phyloP scores from a whole-genome alignment of 805 yeast genomes.

The Millerozyma miso region DNA sequence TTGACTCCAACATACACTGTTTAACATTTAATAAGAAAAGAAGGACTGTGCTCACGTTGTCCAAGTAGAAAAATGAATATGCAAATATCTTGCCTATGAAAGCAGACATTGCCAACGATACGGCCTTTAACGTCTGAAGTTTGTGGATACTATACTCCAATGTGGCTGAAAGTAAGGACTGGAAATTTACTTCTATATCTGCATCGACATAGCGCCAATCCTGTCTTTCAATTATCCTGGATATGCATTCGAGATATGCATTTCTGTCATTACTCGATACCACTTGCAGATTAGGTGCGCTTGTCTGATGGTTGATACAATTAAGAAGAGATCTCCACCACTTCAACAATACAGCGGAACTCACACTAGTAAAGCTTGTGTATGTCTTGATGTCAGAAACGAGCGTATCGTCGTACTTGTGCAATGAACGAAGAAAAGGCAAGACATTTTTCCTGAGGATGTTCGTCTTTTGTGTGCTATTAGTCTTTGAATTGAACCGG shows the following conservation, averaged over 20 bases:
- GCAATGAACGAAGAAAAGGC: slow-evolving; percentile 36
- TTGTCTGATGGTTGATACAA: slow-evolving; percentile 14
- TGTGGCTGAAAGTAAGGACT: slow-evolving; percentile 44
- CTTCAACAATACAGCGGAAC: slow-evolving; percentile 31
- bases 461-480: slow-evolving; percentile 40
- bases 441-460: slow-evolving; percentile 44
- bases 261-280: slow-evolving; percentile 45
- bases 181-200: slow-evolving; percentile 22
- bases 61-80: slow-evolving; percentile 51
- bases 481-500: slow-evolving; percentile 40
- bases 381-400: slow-evolving; percentile 20
- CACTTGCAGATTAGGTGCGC: slow-evolving; percentile 12
- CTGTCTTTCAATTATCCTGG: slow-evolving; percentile 42
- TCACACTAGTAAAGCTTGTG: slow-evolving; percentile 29
- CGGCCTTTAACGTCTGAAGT: slow-evolving; percentile 42
- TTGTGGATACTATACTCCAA: slow-evolving; percentile 48
- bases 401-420: slow-evolving; percentile 18
- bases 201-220: slow-evolving; percentile 41
- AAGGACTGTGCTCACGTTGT: slow-evolving; percentile 53
- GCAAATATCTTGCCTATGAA: slow-evolving; percentile 72
- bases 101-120: slow-evolving; percentile 56
- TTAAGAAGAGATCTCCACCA: slow-evolving; percentile 54
- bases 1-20: slow-evolving; percentile 38
- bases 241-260: slow-evolving; percentile 52
- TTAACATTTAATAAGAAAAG: slow-evolving; percentile 55